These are phyloP conservation scores for Aureobasidium uvarum DNA, from an alignment of 2,329 filamentous ascomycete species.

Conservation along the genomic window DNA sequence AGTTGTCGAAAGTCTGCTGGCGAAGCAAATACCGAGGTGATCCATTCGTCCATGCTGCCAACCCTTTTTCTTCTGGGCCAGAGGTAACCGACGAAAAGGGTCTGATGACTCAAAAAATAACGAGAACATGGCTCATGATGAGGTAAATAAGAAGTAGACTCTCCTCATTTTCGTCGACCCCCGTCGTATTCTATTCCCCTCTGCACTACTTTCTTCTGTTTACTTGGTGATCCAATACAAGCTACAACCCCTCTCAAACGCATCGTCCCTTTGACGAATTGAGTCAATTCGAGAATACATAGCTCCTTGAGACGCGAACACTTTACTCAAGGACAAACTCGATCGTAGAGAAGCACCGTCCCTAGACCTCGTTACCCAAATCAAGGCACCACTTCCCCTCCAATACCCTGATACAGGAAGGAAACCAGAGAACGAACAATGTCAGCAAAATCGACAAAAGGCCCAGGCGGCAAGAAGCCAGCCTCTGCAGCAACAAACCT, in stretches of 20 bases:
- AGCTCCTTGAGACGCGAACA: not conserved
- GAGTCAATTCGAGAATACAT: not conserved
- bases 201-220: not conserved
- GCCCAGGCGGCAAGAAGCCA: conserved; percentile 67
- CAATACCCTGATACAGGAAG: not conserved
- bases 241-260: not conserved
- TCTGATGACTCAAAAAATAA: conserved; percentile 20
- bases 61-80: not conserved
- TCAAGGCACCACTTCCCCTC: not conserved
- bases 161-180: not conserved
- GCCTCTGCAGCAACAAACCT: conserved; percentile 86
- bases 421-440: conserved; percentile 41
- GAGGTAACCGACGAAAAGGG: conserved; percentile 14
- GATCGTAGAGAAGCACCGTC: not conserved
- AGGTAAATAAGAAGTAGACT: conserved; percentile 9
- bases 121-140: not conserved
- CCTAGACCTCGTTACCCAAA: not conserved
- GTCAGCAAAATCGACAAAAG: conserved; percentile 59
- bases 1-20: not conserved
- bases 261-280: not conserved
- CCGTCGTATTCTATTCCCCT: not conserved
- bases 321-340: not conserved
- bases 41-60: conserved; percentile 26
- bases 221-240: not conserved
- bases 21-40: conserved; percentile 14